These are phyloP conservation scores for Pluteus cervinus DNA, from an alignment of 768 basidiomycete genomes.

Conservation along the genomic window DNA sequence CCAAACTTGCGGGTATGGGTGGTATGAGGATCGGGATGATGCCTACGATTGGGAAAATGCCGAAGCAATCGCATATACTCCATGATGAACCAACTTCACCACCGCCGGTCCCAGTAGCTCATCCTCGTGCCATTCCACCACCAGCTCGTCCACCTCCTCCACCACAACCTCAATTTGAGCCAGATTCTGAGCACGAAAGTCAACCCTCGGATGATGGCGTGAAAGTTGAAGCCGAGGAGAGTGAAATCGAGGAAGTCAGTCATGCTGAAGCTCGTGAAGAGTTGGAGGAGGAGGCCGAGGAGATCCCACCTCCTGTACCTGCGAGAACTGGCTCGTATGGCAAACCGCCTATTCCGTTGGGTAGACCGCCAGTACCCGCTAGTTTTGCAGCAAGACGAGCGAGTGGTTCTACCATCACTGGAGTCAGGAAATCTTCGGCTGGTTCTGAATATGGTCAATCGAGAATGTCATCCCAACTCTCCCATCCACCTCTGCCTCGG, in stretches of 20 bases:
- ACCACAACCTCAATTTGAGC: conserved; percentile 23
- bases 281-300: conserved; percentile 38
- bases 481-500: conserved; percentile 8
- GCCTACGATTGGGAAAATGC: conserved; percentile 29
- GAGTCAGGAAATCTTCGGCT: conserved; percentile 9
- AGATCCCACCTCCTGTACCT: conserved; percentile 51
- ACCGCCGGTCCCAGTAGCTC: conserved; percentile 12
- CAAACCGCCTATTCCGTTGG: conserved; percentile 8
- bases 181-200: conserved; percentile 44
- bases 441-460: conserved; percentile 8
- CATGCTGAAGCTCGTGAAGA: conserved; percentile 42
- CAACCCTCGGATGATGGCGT: conserved; percentile 53
- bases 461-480: too few species aligned
- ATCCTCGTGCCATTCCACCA: conserved; percentile 17
- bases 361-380: conserved; percentile 2
- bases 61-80: conserved; percentile 23
- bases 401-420: conserved; percentile 7
- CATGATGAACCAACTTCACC: conserved; percentile 13
- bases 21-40: conserved; percentile 56
- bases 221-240: conserved; percentile 64
- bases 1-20: conserved; percentile 49
- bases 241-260: conserved; percentile 62
- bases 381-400: too few species aligned
- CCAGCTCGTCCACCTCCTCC: conserved; percentile 20
- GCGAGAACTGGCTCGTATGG: conserved; percentile 31